These are phyloP conservation scores for Aspergillus pseudotamarii DNA, from an alignment of 2,329 filamentous ascomycete genomes.

Conservation along the genomic window DNA sequence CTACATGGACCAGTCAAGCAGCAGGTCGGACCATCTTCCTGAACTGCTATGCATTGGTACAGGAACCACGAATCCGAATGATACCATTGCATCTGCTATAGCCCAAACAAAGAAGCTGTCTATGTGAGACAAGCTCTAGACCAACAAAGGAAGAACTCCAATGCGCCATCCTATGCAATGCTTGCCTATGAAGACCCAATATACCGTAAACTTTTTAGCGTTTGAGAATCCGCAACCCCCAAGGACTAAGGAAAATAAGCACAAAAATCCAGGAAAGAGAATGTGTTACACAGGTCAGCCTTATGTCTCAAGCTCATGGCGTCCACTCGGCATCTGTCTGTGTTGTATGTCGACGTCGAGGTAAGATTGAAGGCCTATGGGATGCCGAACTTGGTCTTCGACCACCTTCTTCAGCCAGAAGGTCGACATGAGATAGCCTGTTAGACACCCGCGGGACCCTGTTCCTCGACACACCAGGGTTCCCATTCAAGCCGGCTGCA, in stretches of 20 bases:
- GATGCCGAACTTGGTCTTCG: conserved; percentile 35
- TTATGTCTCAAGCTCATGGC: conserved; percentile 14
- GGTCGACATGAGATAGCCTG: conserved; percentile 40
- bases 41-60: background rate
- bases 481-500: conserved; percentile 34
- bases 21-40: conserved; percentile 4
- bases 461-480: conserved; percentile 34
- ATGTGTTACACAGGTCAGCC: conserved; percentile 3
- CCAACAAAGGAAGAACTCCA: conserved; percentile 15
- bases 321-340: conserved; percentile 43
- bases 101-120: background rate
- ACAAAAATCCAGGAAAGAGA: conserved; percentile 13
- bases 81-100: background rate
- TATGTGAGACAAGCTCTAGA: background rate
- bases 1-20: conserved; percentile 12
- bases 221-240: background rate
- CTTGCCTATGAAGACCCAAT: conserved; percentile 9
- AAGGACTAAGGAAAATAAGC: conserved; percentile 8
- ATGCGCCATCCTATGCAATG: conserved; percentile 32
- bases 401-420: conserved; percentile 41
- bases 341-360: conserved; percentile 41
- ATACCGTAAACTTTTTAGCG: background rate
- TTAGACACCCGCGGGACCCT: conserved; percentile 42
- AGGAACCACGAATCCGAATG: background rate
- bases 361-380: conserved; percentile 40